Percentiles rank a stretch among this genome's conserved stretches.
Conservation (phyloP, 2,329 filamentous ascomycete species). For the Diaporthe eres region DNA sequence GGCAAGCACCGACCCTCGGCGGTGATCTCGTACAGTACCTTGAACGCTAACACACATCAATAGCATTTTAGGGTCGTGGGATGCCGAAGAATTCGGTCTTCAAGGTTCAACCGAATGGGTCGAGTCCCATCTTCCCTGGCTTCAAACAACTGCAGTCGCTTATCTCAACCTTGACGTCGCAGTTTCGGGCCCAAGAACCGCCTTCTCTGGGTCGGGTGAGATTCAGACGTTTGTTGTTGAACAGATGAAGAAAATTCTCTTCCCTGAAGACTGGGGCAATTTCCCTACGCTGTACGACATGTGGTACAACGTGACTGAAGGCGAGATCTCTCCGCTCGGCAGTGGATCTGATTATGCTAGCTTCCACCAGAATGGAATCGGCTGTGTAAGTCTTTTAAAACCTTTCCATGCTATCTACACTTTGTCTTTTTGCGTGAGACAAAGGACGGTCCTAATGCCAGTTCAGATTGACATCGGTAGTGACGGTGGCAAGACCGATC, state of each 20-base stretch:
- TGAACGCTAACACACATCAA: conserved; percentile 53
- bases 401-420: conserved; percentile 43
- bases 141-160: conserved; percentile 25
- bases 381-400: conserved; percentile 68
- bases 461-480: conserved; percentile 85
- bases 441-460: conserved; percentile 71
- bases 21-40: not conserved
- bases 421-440: too few relatives aligned
- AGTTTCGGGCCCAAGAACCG: conserved; percentile 13
- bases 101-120: conserved; percentile 94
- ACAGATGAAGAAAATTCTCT: conserved; percentile 26
- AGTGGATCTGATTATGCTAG: conserved; percentile 23
- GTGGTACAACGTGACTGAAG: conserved; percentile 21
- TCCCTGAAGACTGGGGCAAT: conserved; percentile 4
- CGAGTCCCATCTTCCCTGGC: conserved; percentile 77
- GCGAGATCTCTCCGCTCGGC: conserved; percentile 23
- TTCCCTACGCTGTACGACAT: conserved; percentile 14
- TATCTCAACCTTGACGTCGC: conserved; percentile 24
- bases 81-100: conserved; percentile 88
- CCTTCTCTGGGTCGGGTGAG: conserved; percentile 19
- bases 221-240: conserved; percentile 22
- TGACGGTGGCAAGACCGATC: conserved; percentile 69
- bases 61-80: conserved; percentile 85
- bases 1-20: not conserved
- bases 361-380: conserved; percentile 65